phyloP scores from a whole-genome alignment of 768 basidiomycete genomes.

The Cubamyces sp. region DNA sequence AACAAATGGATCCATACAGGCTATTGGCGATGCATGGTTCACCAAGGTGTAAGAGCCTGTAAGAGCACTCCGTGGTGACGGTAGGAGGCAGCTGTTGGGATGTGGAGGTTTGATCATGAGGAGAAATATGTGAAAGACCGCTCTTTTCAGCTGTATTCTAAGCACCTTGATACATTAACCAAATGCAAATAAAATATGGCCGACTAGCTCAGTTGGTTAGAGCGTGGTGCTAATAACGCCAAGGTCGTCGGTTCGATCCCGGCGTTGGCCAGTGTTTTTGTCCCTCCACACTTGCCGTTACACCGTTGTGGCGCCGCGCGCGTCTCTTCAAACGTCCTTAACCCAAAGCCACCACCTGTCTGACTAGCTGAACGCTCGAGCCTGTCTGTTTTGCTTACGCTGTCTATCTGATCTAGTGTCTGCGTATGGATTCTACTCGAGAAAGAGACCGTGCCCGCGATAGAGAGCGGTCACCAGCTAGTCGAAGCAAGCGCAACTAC shows the following conservation, averaged over 20 bases:
- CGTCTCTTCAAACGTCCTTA: not conserved
- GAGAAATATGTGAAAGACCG: too few relatives aligned
- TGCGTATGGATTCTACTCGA: not conserved
- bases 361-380: not conserved
- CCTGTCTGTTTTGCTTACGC: not conserved
- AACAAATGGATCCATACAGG: too few relatives aligned
- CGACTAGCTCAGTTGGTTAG: constrained; percentile 95
- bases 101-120: too few relatives aligned
- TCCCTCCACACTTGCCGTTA: too few relatives aligned
- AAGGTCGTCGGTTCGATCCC: constrained; percentile 30
- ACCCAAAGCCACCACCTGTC: not conserved
- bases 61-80: too few relatives aligned
- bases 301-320: not conserved
- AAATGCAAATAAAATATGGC: constrained; percentile 42
- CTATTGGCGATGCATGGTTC: too few relatives aligned
- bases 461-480: not conserved
- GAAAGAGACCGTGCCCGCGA: not conserved
- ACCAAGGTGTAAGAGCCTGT: too few relatives aligned
- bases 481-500: not conserved
- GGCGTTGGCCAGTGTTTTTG: constrained; percentile 25
- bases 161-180: not conserved
- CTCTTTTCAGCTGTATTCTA: not conserved
- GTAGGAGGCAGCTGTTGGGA: too few relatives aligned
- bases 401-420: not conserved
- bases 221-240: constrained; percentile 79